Conservation (phyloP, 2,329 filamentous ascomycete genomes). For the Leptographium lundbergii region DNA sequence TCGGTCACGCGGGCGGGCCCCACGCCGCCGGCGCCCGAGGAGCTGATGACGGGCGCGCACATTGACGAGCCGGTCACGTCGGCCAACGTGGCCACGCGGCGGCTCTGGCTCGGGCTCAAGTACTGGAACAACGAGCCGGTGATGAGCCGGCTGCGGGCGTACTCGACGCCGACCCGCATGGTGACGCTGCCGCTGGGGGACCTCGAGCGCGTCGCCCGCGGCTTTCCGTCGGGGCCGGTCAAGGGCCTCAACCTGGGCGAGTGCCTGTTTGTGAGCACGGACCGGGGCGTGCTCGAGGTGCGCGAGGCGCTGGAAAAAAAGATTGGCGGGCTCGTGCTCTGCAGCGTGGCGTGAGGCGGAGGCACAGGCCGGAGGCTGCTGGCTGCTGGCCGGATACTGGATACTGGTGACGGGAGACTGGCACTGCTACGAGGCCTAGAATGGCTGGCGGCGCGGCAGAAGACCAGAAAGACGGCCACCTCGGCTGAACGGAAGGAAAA, state of each 20-base stretch:
- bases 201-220: conserved; percentile 54
- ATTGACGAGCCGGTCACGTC: conserved; percentile 45
- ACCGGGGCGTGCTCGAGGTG: conserved; percentile 65
- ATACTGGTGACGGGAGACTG: no score
- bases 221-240: conserved; percentile 56
- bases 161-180: conserved; percentile 63
- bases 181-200: conserved; percentile 52
- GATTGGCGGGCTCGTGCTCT: conserved; percentile 69
- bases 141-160: conserved; percentile 48
- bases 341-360: conserved; percentile 41
- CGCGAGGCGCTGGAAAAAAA: conserved; percentile 71
- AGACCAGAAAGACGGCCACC: no score
- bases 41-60: conserved; percentile 23
- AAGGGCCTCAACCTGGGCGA: conserved; percentile 70
- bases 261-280: conserved; percentile 67
- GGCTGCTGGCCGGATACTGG: no score
- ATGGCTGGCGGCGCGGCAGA: no score
- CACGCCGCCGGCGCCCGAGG: conserved; percentile 34
- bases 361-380: no score
- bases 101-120: conserved; percentile 83
- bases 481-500: background rate
- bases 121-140: conserved; percentile 80
- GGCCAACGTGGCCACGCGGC: conserved; percentile 58
- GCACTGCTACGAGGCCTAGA: no score
- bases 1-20: conserved; percentile 62